Evolutionary conservation across 2,329 filamentous ascomycete genomes (phyloP).

Genomic region (Sclerotinia sclerotiorum): DNA sequence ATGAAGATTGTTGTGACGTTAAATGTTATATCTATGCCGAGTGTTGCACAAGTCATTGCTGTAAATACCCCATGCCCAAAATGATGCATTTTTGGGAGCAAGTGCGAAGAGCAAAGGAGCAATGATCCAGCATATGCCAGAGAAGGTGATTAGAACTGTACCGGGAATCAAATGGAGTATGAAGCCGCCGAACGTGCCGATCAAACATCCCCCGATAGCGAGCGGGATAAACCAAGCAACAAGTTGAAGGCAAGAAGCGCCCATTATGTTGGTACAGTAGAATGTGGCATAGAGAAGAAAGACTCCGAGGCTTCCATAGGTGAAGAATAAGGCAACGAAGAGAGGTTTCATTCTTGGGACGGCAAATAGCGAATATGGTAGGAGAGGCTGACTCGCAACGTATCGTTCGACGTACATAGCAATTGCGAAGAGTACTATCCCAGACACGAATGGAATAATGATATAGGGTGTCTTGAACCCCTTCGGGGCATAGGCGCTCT

Average conservation of each 20-base stretch:
- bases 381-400: slow-evolving; percentile 64
- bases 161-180: slow-evolving; percentile 45
- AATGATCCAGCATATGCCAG: slow-evolving; percentile 50
- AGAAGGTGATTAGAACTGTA: slow-evolving; percentile 50
- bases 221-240: slow-evolving; percentile 59
- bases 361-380: slow-evolving; percentile 67
- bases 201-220: slow-evolving; percentile 57
- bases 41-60: slow-evolving; percentile 62
- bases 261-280: slow-evolving; percentile 58
- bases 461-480: slow-evolving; percentile 73
- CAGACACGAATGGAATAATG: slow-evolving; percentile 60
- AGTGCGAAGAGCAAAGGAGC: slow-evolving; percentile 53
- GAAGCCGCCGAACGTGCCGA: slow-evolving; percentile 63
- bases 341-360: slow-evolving; percentile 66
- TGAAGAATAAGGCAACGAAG: slow-evolving; percentile 59
- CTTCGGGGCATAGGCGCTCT: slow-evolving; percentile 63
- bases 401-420: slow-evolving; percentile 72
- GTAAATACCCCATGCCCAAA: slow-evolving; percentile 71
- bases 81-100: slow-evolving; percentile 45
- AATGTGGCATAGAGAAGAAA: slow-evolving; percentile 68
- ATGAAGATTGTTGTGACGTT: slow-evolving; percentile 73
- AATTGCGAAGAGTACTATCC: slow-evolving; percentile 55
- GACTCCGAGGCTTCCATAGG: slow-evolving; percentile 65
- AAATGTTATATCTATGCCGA: slow-evolving; percentile 73
- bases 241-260: slow-evolving; percentile 53